These are phyloP conservation scores for Chenopodium quinoa DNA, from an alignment of 148 eudicot species.

Conservation along the genomic window DNA sequence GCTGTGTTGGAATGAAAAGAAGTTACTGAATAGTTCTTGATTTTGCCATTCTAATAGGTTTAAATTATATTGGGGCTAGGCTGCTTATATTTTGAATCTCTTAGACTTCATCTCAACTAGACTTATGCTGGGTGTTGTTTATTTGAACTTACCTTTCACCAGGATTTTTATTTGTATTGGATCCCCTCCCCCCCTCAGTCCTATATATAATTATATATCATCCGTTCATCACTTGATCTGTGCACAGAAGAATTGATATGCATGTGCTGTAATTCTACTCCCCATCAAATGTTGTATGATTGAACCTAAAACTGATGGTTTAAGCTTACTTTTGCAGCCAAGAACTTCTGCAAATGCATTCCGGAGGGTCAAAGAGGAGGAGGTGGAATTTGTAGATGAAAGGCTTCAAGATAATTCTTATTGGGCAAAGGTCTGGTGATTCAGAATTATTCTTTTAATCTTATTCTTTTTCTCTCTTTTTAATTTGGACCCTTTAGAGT, in stretches of 20 bases:
- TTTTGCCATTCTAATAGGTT: neutral
- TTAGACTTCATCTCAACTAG: neutral
- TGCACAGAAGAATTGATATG: neutral
- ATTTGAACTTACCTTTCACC: neutral
- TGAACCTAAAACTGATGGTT: neutral
- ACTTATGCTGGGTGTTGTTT: neutral
- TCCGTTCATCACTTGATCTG: neutral
- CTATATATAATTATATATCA: neutral
- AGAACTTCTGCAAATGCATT: constrained; percentile 65
- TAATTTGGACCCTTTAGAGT: neutral
- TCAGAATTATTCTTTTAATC: neutral
- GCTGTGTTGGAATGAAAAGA: neutral
- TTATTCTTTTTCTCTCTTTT: neutral
- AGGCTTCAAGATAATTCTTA: constrained; percentile 89
- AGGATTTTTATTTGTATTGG: neutral
- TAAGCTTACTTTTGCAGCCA: constrained; percentile 47
- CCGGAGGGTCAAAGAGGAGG: constrained; percentile 81
- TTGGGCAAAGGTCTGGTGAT: constrained; percentile 80
- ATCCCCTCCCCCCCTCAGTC: neutral
- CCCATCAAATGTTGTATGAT: neutral
- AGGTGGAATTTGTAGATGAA: constrained; percentile 70
- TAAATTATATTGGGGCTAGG: neutral
- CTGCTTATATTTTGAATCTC: neutral
- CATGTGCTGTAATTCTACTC: neutral
- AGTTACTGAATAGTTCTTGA: neutral